Conservation (phyloP, 73 alveolate genomes). For the Paraurostyla sp. region DNA sequence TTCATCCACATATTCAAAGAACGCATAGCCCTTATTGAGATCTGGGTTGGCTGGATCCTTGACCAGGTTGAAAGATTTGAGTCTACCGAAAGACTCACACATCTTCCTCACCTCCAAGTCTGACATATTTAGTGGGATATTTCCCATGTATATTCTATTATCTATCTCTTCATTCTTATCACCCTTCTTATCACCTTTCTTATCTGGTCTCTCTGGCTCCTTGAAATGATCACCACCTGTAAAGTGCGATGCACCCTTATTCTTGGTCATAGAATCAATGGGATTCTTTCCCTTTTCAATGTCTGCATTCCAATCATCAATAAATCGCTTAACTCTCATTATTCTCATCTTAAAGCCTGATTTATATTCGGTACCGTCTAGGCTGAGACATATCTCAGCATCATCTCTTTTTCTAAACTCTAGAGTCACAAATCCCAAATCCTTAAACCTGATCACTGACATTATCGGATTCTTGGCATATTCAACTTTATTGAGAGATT, state of each 20-base stretch:
- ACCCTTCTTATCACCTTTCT: constrained; percentile 21
- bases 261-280: background rate
- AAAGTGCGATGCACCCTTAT: background rate
- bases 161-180: constrained; percentile 70
- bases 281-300: constrained; percentile 64
- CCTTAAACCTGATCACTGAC: constrained; percentile 58
- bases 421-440: constrained; percentile 49
- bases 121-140: constrained; percentile 87
- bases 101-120: constrained; percentile 92
- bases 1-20: constrained; percentile 94
- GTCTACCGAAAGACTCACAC: constrained; percentile 92
- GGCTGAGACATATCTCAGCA: constrained; percentile 53
- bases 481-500: constrained; percentile 20
- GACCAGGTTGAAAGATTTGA: constrained; percentile 89
- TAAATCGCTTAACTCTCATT: constrained; percentile 70
- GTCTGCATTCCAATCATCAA: constrained; percentile 71
- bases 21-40: constrained; percentile 90
- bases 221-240: background rate
- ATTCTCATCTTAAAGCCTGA: constrained; percentile 61
- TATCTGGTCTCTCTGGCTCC: background rate
- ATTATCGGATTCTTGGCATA: constrained; percentile 53
- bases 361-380: constrained; percentile 71
- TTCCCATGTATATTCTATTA: constrained; percentile 93
- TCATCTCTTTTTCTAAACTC: constrained; percentile 74
- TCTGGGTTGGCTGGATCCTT: constrained; percentile 86